Base-by-base conservation (phyloP, 495 filamentous ascomycete genomes). In the Usnea hakonensis region DNA sequence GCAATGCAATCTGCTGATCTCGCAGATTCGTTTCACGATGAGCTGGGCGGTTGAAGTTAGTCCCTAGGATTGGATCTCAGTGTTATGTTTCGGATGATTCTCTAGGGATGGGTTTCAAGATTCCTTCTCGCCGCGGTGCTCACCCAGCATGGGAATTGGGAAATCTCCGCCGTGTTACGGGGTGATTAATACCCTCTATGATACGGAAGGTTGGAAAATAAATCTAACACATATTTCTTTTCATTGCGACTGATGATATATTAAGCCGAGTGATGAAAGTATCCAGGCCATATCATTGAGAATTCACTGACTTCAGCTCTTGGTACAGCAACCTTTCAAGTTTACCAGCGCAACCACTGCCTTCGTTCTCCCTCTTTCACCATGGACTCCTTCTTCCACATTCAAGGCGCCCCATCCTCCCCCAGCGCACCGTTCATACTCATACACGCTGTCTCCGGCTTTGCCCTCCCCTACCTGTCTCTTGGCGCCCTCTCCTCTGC, bases 401-500 rank as follows among this genome's bases (percentile, higher is more conserved):
- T 70, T 44, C 67, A 70, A 64, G 68, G 68, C 46, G 46, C 48
- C 35, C 50, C 46, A 6, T 13, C 41, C 6, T 67, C 68, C 2
- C 7, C 55, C 2, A 52, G 68, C 9, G 64, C 67, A 37, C 68
- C 68, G 8, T 43, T 70, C 40, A 69, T 70, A 60, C 67, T 70
- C 53, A 64, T 70, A 41, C 68, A 70, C 50, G 67, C 68, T 2
- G 59, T 70, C 37, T 70, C 68, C 30, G 68, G 68, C 41, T 62
- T 70, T 19, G 68, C 68, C 30, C 57, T 70, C 13, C 68, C 68
- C 26, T 70, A 70, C 64, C 64, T 70, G n/a, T 57, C 48, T 33
- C 68, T 70, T 16, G 68, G 68, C 26, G 59, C 68, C 32, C 61
- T 70, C 21, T 58, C 57, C 26, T 30, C 41, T 9, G 4, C 26